Base-by-base conservation (phyloP, 2,329 filamentous ascomycete species). In the Sporothrix brasiliensis region DNA sequence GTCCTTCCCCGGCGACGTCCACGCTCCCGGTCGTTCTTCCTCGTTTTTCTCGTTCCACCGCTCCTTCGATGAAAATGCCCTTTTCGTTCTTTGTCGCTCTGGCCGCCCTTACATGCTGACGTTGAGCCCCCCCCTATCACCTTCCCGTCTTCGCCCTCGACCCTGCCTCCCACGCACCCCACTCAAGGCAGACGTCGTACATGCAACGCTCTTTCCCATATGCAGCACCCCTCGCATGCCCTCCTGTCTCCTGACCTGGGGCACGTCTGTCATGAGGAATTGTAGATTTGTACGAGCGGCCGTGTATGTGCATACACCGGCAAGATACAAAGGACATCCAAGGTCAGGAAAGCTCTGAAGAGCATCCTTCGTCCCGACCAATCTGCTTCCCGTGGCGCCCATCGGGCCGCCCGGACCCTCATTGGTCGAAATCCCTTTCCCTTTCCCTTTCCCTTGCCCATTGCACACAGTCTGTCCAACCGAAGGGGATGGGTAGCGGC, bases 41-140 rank as follows among this genome's bases (percentile, higher is more conserved):
- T 58, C 34, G 7, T 41, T 44, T 47, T 30, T 65, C 53, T 47
- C 27, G 30, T 69, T 69, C 70, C 70, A 71, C 67, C 70, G 70
- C 70, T 63, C 67, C 70, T 71, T 71, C 60, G 44, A 71, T 68
- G 52, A 27, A 34, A 69, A 69, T 67, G 47, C 70, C 70, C 10
- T 58, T 69, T 67, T 66, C 16, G 60, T 52, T 60, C 58, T 16
- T 27, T 34, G 56, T 41, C 39, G 58, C 58, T 47, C 39, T 47
- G 39, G 58, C 39, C 39, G 13, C 58, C 44, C 58, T 19, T 27
- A 4, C 49, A 10, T 24, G 39, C 30, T 41, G 19, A n/a, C 41
- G 30, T 60, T 53, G 27, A 14, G 10, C 9, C 53, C 47, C 19
- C 19, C 61, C 63, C 49, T 68, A 44, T 49, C 54, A 68, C 24